These are phyloP conservation scores for Leccinum griseonigrum DNA, from an alignment of 1,284 basidiomycete species.

Conservation along the genomic window DNA sequence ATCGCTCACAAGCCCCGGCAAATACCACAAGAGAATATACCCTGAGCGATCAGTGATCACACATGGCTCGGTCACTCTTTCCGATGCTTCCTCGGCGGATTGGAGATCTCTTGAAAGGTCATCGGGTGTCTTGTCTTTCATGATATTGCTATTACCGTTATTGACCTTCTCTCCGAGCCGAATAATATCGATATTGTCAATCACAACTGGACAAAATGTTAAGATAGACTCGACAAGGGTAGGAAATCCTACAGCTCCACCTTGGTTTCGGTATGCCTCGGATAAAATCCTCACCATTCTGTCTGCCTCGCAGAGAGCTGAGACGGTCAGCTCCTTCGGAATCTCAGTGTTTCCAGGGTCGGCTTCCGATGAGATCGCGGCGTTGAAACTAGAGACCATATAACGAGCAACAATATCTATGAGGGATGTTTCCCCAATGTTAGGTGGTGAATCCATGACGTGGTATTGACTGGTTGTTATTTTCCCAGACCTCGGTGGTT, in stretches of 20 bases:
- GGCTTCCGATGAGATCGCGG: background rate
- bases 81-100: background rate
- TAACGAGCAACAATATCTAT: background rate
- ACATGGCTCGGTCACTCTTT: background rate
- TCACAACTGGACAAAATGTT: background rate
- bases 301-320: background rate
- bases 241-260: background rate
- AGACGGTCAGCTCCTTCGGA: background rate
- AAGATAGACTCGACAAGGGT: background rate
- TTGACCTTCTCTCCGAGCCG: background rate
- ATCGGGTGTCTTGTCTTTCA: background rate
- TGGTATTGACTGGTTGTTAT: background rate
- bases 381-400: background rate
- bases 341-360: background rate
- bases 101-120: background rate
- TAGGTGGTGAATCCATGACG: background rate
- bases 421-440: background rate
- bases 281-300: background rate
- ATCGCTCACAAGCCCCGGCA: too few relatives aligned
- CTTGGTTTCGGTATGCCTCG: background rate
- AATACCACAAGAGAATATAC: background rate
- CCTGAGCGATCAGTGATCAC: background rate
- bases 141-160: background rate
- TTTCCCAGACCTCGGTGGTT: too few relatives aligned
- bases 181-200: background rate